These are phyloP conservation scores for Mucor saturninus DNA, from an alignment of 371 early-diverging fungal genomes.

Conservation along the genomic window DNA sequence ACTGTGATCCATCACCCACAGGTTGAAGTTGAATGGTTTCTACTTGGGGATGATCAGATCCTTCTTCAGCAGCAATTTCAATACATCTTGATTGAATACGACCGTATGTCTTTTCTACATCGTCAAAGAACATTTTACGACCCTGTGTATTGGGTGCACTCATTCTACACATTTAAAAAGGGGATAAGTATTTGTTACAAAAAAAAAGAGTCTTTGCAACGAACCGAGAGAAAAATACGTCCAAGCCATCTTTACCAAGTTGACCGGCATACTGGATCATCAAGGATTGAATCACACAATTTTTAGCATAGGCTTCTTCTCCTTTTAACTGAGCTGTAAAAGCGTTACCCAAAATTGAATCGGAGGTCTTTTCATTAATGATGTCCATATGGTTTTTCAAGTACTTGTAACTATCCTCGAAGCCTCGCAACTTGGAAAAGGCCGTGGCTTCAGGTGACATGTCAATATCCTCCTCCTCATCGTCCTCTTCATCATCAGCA, in stretches of 20 bases:
- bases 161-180: constrained; percentile 36
- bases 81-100: constrained; percentile 81
- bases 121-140: constrained; percentile 79
- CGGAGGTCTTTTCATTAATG: constrained; percentile 70
- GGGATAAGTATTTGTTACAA: neutral
- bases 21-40: constrained; percentile 81
- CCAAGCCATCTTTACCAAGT: constrained; percentile 83
- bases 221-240: constrained; percentile 84
- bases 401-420: constrained; percentile 72
- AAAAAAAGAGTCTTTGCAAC: constrained; percentile 10
- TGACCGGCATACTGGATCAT: constrained; percentile 83
- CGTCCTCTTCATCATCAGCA: constrained; percentile 59
- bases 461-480: constrained; percentile 59
- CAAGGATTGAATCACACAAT: constrained; percentile 82
- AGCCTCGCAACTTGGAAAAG: constrained; percentile 67
- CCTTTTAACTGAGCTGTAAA: constrained; percentile 82
- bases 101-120: constrained; percentile 81
- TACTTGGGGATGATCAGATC: constrained; percentile 57
- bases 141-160: constrained; percentile 58
- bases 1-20: constrained; percentile 65
- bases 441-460: constrained; percentile 64
- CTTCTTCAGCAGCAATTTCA: constrained; percentile 66
- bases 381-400: constrained; percentile 73
- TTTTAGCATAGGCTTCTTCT: constrained; percentile 66
- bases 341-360: constrained; percentile 88